These are phyloP conservation scores for Arachis stenosperma DNA, from an alignment of 306 rosid species.

Conservation along the genomic window DNA sequence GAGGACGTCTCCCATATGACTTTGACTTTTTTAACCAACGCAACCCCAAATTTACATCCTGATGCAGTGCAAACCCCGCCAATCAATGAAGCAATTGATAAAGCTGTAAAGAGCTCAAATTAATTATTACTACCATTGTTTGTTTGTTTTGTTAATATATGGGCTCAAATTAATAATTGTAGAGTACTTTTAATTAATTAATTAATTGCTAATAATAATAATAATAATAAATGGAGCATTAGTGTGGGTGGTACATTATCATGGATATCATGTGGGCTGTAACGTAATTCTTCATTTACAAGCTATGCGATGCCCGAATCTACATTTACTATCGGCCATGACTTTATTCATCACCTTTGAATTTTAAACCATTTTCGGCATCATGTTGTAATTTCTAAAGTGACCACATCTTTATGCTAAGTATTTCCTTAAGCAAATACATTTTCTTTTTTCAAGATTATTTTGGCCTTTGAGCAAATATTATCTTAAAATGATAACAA, in stretches of 20 bases:
- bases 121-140: not conserved
- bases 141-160: not conserved
- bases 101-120: slow-evolving; percentile 5
- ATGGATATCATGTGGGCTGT: slow-evolving; percentile 16
- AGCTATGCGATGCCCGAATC: not conserved
- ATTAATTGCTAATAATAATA: no score
- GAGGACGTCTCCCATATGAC: not conserved
- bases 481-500: not conserved
- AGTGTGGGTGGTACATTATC: slow-evolving; percentile 30
- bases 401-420: not conserved
- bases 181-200: not conserved
- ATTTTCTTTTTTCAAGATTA: not conserved
- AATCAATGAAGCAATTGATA: not conserved
- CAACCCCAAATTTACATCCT: not conserved
- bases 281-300: slow-evolving; percentile 22
- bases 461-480: not conserved
- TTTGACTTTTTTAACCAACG: slow-evolving; percentile 23
- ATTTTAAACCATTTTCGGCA: not conserved
- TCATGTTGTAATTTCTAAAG: not conserved
- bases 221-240: not conserved
- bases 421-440: not conserved
- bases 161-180: not conserved
- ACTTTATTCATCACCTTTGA: slow-evolving; percentile 1
- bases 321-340: slow-evolving; percentile 2
- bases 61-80: slow-evolving; percentile 19